Evolutionary conservation across 192 early-diverging fungal genomes (phyloP), one percentile per base, ranked within the genome.

Genomic region (Coemansia sp.): DNA sequence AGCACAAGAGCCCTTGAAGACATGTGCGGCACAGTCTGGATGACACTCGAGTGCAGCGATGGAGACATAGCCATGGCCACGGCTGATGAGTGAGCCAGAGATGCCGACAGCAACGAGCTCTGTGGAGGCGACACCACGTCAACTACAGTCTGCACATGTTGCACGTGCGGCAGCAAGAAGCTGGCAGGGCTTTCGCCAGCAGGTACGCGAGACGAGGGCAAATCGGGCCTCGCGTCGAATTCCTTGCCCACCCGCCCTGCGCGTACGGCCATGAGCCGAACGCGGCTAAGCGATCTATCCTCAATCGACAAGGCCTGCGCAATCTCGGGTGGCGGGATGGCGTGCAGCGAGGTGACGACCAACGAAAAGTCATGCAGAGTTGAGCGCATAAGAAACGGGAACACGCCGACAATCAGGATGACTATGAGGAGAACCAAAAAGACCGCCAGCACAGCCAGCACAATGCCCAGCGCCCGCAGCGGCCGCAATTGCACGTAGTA

Each of bases 341-440:
- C 74, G 15, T 66, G 74, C 22, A 76, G 60, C 10, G 59, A 58
- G 36, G 68, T 76, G 6, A 76, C 48, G 0, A 40, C 18, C 2
- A 76, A 36, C 11, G 74, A 67, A n/a, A 76, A 60, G 33, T 76
- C 74, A 53, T 76, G 68, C 4, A 76, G 48, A n/a, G 67, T 76
- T 3, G 68, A 36, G 44, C 74, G 68, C 43, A 76, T 76, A 10
- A 76, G 56, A 37, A 63, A 69, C 8, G 74, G 74, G 43, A 76
- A 63, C 43, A 76, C 74, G 41, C 63, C 59, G 40, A 67, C 63
- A 22, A 70, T 54, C 34, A 76, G 15, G 7, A 76, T 62, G 11
- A 70, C 58, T n/a, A 76, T 64, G 11, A 77, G 62, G 26, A 71
- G 40, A n/a, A 60, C 59, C 24, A 77, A 55, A 8, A 77, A 58